Conservation (phyloP, 2,329 filamentous ascomycete genomes). For the Pezicula neosporulosa region DNA sequence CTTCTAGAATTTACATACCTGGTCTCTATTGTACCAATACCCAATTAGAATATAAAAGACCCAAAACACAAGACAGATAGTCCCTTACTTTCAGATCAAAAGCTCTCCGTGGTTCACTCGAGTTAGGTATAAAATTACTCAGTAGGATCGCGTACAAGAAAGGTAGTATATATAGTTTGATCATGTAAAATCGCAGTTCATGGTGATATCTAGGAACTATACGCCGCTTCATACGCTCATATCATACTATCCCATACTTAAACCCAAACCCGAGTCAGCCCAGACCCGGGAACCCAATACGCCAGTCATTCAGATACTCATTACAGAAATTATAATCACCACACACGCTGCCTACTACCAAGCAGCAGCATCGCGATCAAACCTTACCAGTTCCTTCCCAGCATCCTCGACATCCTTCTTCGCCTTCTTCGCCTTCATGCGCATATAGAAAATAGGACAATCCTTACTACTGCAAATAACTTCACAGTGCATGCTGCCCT, state of each 20-base stretch:
- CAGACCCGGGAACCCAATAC: background rate
- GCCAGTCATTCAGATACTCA: background rate
- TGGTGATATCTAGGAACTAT: too few relatives aligned
- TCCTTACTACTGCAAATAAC: constrained; percentile 96
- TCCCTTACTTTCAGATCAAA: too few relatives aligned
- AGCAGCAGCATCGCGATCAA: constrained; percentile 80
- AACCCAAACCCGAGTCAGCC: background rate
- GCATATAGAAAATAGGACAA: constrained; percentile 99
- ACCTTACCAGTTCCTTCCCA: constrained; percentile 83
- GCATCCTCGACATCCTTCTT: constrained; percentile 98
- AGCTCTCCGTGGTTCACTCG: too few relatives aligned
- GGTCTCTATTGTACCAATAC: too few relatives aligned
- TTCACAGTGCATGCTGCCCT: constrained; percentile 96
- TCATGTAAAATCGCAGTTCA: too few relatives aligned
- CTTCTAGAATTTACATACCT: too few relatives aligned
- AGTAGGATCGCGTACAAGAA: too few relatives aligned
- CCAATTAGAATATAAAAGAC: too few relatives aligned
- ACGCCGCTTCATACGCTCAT: background rate
- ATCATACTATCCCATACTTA: background rate
- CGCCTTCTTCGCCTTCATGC: constrained; percentile 99
- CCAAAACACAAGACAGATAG: too few relatives aligned
- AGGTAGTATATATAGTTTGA: too few relatives aligned
- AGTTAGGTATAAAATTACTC: too few relatives aligned
- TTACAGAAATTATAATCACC: background rate
- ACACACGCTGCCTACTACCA: constrained; percentile 19